Evolutionary conservation across 495 filamentous ascomycete genomes (phyloP).

Genomic region (Aspergillus nanangensis): DNA sequence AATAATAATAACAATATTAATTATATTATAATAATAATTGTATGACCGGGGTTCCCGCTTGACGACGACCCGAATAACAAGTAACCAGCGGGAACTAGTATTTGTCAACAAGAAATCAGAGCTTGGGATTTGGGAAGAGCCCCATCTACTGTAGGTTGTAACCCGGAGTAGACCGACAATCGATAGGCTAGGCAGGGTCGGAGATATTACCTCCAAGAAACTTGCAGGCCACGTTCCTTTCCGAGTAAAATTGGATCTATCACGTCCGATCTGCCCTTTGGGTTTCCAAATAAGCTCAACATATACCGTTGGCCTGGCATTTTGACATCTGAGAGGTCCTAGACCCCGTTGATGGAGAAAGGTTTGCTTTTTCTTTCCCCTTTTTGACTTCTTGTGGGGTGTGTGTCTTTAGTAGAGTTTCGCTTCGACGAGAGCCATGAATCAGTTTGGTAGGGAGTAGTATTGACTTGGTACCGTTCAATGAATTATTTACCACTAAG

Average conservation of each 20-base stretch:
- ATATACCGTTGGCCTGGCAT: constrained; percentile 7
- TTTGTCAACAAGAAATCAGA: neutral
- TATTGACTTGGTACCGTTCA: no score
- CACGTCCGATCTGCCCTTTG: constrained; percentile 6
- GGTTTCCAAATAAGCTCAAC: constrained; percentile 10
- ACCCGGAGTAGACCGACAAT: constrained; percentile 1
- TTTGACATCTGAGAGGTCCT: constrained; percentile 8
- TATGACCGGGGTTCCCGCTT: no score
- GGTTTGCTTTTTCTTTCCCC: neutral
- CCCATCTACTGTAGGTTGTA: neutral
- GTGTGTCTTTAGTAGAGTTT: no score
- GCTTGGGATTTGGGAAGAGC: neutral
- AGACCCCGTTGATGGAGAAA: neutral
- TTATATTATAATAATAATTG: no score
- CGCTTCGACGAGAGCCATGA: no score
- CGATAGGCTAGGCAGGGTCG: neutral
- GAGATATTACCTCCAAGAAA: constrained; percentile 12
- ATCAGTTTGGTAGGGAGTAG: no score
- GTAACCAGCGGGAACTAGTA: no score
- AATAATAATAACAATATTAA: no score
- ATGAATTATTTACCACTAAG: no score
- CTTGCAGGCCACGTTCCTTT: constrained; percentile 16
- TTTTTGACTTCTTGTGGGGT: neutral
- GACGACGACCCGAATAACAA: no score
- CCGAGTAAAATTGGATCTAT: constrained; percentile 12